phyloP scores from a whole-genome alignment of 1,284 basidiomycete genomes.

The Pulchroboletus neoregius region DNA sequence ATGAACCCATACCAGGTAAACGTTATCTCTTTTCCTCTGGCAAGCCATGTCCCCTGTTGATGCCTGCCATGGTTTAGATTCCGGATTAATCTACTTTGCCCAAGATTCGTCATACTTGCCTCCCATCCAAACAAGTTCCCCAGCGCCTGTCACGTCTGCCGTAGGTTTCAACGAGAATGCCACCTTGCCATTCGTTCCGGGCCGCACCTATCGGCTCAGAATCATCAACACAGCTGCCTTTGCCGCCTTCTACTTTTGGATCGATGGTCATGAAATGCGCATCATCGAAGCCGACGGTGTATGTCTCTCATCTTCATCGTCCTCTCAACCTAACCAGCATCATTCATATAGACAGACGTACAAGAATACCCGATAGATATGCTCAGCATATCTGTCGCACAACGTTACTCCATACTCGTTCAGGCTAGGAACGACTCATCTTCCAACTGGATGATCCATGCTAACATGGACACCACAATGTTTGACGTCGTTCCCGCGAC shows the following conservation, averaged over 20 bases:
- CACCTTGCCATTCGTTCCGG: slow-evolving; percentile 77
- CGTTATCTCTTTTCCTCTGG: background rate
- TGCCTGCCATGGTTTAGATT: slow-evolving; percentile 44
- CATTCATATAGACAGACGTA: slow-evolving; percentile 60
- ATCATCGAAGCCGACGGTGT: slow-evolving; percentile 89
- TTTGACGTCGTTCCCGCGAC: slow-evolving; percentile 75
- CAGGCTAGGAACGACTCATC: slow-evolving; percentile 83
- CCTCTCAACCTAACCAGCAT: background rate
- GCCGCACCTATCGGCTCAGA: slow-evolving; percentile 72
- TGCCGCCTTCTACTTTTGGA: slow-evolving; percentile 78
- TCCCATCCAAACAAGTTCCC: slow-evolving; percentile 48
- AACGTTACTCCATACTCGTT: slow-evolving; percentile 92
- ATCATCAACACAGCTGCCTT: slow-evolving; percentile 80
- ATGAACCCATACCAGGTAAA: slow-evolving; percentile 81
- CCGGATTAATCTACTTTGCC: slow-evolving; percentile 81
- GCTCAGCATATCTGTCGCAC: slow-evolving; percentile 77
- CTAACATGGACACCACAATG: slow-evolving; percentile 85
- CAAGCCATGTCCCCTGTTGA: background rate
- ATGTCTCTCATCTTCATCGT: slow-evolving; percentile 27
- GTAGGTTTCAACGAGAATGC: slow-evolving; percentile 86
- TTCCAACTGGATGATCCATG: slow-evolving; percentile 85
- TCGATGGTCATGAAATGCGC: slow-evolving; percentile 89
- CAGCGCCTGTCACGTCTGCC: slow-evolving; percentile 46
- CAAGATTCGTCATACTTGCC: slow-evolving; percentile 71
- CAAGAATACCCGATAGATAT: slow-evolving; percentile 68